phyloP scores from a whole-genome alignment of 78 protist species.

The Guillardia theta region DNA sequence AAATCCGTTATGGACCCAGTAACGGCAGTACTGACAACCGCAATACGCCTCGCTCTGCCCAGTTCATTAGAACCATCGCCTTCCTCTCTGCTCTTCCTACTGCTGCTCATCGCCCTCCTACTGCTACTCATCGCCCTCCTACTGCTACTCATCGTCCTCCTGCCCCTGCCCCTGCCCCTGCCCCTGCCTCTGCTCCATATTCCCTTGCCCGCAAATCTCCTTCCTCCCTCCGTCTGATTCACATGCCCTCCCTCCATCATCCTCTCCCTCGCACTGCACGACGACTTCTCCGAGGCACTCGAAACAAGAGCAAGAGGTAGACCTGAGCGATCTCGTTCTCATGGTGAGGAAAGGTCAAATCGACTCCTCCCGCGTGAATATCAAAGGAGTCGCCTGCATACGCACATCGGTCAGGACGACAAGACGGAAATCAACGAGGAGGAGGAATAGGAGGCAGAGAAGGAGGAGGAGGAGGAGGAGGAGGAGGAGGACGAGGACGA shows the following conservation, averaged over 20 bases:
- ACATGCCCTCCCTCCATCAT: not conserved
- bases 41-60: conserved; percentile 33
- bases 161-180: no score
- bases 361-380: conserved; percentile 68
- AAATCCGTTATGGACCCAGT: conserved; percentile 15
- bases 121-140: no score
- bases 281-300: not conserved
- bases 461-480: not conserved
- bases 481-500: not conserved
- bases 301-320: not conserved
- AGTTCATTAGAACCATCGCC: no score
- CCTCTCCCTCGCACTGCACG: not conserved
- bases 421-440: no score
- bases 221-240: not conserved
- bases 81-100: no score
- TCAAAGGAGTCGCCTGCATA: conserved; percentile 15
- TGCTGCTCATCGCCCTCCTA: no score
- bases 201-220: not conserved
- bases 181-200: no score
- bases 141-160: no score
- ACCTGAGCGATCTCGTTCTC: conserved; percentile 69
- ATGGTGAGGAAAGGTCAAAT: conserved; percentile 71
- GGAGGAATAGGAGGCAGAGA: no score
- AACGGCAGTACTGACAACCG: not conserved
- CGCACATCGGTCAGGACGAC: no score